Base-by-base conservation (phyloP, 1,284 basidiomycete species). In the Tilletia caries region DNA sequence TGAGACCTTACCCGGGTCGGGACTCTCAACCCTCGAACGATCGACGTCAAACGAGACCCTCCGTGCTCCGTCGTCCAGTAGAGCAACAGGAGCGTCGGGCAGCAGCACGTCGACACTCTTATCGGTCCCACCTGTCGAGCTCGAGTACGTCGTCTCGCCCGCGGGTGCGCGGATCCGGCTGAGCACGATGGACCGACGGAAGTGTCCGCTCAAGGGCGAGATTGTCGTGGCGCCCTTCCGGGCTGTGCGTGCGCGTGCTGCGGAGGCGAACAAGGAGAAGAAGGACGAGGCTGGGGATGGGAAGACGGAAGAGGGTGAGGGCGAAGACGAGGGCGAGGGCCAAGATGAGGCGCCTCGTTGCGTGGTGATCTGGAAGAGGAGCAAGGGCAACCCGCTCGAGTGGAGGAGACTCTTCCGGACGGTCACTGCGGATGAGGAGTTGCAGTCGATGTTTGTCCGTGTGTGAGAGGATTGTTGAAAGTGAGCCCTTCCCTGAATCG, bases 371-470 rank as follows among this genome's bases (percentile, higher is more conserved):
- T 79, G 84, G 79, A 70, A 79, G 64, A 78, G 78, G 67, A 77
- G 78, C 64, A 82, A 82, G 73, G 84, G 84, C 23, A 80, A 79
- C 67, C 84, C 83, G 12, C 72, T 85, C 48, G 83, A 84, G 70
- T 85, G 84, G 84, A 73, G 83, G 52, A 75, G 81, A 41, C 79
- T 85, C 13, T 83, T 82, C 70, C 69, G 80, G 4, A 43, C 64
- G 3, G 34, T 72, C 50, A 60, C 67, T 1, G 66, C 27, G 10
- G 25, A 58, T 33, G 64, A 69, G 4, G 48, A 37, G 12, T 23
- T 70, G 15, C 64, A 65, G 44, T 6, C 33, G 20, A 33, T 69
- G 58, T 29, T 62, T 8, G 58, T 62, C 20, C 58, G 58, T 18
- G 58, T 62, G 5, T 62, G 37, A 41, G 10, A n/a, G 18, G 41